Evolutionary conservation across 2,329 filamentous ascomycete genomes (phyloP).

Genomic region (Nannizzia gypsea): DNA sequence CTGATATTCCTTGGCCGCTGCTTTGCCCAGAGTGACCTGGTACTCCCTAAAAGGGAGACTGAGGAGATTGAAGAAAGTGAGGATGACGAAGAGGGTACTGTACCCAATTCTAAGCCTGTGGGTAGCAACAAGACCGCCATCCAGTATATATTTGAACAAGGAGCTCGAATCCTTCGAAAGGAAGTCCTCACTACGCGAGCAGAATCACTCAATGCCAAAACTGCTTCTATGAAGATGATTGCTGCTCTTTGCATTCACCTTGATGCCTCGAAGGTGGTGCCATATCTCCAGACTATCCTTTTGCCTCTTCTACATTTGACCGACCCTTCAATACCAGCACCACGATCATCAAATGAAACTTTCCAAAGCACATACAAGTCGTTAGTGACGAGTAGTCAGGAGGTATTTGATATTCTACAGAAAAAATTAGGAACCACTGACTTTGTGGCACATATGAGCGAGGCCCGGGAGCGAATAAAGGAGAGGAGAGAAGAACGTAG

Average conservation of each 20-base stretch:
- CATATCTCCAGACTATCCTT: constrained; percentile 54
- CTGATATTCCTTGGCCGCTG: constrained; percentile 66
- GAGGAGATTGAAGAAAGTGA: constrained; percentile 33
- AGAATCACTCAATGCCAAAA: constrained; percentile 58
- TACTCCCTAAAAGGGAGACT: constrained; percentile 28
- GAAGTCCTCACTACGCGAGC: constrained; percentile 54
- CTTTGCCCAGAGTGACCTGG: constrained; percentile 46
- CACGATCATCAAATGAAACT: constrained; percentile 56
- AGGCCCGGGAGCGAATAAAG: constrained; percentile 61
- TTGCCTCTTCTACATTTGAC: constrained; percentile 71
- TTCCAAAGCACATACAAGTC: constrained; percentile 60
- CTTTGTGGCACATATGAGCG: constrained; percentile 63
- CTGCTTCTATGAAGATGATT: constrained; percentile 61
- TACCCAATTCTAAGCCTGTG: constrained; percentile 1
- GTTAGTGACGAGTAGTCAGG: constrained; percentile 59
- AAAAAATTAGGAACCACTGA: constrained; percentile 68
- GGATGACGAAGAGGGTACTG: constrained; percentile 32
- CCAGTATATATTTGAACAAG: constrained; percentile 64
- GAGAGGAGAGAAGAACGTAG: constrained; percentile 61
- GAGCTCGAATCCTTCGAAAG: constrained; percentile 66
- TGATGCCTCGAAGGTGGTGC: constrained; percentile 44
- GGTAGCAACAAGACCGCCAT: constrained; percentile 43
- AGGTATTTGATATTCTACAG: constrained; percentile 71
- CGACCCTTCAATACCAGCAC: constrained; percentile 60
- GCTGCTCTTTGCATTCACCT: constrained; percentile 56